Conservation (phyloP, 805 yeast species). For the Candida nemodendra region DNA sequence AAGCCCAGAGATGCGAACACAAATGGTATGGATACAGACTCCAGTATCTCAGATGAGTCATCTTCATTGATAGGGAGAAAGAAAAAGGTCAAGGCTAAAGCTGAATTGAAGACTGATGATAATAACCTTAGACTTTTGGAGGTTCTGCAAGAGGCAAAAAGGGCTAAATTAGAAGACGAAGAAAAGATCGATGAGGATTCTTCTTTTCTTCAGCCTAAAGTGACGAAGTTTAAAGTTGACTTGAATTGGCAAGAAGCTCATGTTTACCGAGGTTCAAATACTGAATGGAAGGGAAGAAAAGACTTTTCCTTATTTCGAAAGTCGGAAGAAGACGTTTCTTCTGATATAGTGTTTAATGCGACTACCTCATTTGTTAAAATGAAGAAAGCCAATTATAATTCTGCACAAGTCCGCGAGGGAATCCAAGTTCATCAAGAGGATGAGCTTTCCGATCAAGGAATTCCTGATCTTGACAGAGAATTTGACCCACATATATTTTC, state of each 20-base stretch:
- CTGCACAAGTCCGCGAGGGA: conserved; percentile 12
- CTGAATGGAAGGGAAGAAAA: conserved; percentile 14
- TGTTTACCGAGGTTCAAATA: conserved; percentile 9
- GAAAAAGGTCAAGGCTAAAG: too few species aligned
- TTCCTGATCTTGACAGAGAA: conserved; percentile 20
- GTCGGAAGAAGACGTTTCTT: conserved; percentile 2
- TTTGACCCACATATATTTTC: conserved; percentile 1
- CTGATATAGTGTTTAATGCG: conserved; percentile 21
- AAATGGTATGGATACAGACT: too few species aligned
- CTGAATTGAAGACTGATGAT: too few species aligned
- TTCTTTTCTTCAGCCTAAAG: conserved; percentile 4
- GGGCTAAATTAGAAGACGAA: conserved; percentile 6
- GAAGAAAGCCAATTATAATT: conserved; percentile 14
- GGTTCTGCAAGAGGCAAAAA: conserved; percentile 10
- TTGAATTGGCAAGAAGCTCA: conserved; percentile 2
- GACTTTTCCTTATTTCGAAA: conserved; percentile 19
- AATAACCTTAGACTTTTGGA: too few species aligned
- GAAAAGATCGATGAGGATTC: conserved; percentile 1
- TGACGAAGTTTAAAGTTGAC: conserved; percentile 10
- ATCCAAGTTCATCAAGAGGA: conserved; percentile 7
- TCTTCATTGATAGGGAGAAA: too few species aligned
- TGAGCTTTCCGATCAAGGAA: conserved; percentile 2
- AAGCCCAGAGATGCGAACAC: too few species aligned
- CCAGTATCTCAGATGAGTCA: too few species aligned
- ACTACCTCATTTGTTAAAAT: conserved; percentile 14